Percentiles rank a stretch among this genome's conserved stretches.
phyloP scores from a whole-genome alignment of 768 basidiomycete species.

The Tricholoma sp. region DNA sequence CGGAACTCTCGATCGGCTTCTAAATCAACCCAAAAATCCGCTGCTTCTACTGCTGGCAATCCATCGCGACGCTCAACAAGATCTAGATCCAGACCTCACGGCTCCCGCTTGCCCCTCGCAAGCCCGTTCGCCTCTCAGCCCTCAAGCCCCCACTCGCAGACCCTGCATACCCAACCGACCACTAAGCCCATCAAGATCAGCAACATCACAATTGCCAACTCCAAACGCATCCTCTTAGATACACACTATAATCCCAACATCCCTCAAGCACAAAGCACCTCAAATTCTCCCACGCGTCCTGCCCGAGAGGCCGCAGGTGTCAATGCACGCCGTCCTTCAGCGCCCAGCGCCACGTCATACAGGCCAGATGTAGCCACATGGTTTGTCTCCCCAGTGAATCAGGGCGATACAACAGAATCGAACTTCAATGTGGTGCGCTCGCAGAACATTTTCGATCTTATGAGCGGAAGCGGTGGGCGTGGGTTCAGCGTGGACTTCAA shows the following conservation, averaged over 20 bases:
- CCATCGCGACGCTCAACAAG: not conserved
- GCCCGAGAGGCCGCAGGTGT: slow-evolving; percentile 3
- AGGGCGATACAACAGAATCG: not conserved
- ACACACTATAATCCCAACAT: slow-evolving; percentile 19
- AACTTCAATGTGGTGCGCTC: slow-evolving; percentile 3
- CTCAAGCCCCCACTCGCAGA: slow-evolving; percentile 9
- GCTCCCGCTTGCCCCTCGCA: slow-evolving; percentile 9
- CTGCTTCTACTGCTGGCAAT: not conserved
- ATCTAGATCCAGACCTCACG: slow-evolving; percentile 1
- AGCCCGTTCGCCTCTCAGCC: slow-evolving; percentile 19
- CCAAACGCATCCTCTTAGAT: slow-evolving; percentile 16
- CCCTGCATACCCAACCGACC: not conserved
- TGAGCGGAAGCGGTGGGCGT: slow-evolving; percentile 12
- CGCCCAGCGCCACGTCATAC: slow-evolving; percentile 16
- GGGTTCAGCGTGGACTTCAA: slow-evolving; percentile 31
- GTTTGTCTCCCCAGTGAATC: slow-evolving; percentile 8
- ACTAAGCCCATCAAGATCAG: not conserved
- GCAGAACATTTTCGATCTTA: slow-evolving; percentile 8
- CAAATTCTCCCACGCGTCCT: slow-evolving; percentile 11
- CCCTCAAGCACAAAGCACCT: slow-evolving; percentile 16
- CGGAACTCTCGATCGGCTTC: not conserved
- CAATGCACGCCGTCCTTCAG: slow-evolving; percentile 20
- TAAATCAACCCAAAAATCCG: slow-evolving; percentile 4
- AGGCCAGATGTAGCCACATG: slow-evolving; percentile 16
- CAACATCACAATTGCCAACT: not conserved